These are phyloP conservation scores for Capronia americana DNA, from an alignment of 2,329 filamentous ascomycete genomes.

Conservation along the genomic window DNA sequence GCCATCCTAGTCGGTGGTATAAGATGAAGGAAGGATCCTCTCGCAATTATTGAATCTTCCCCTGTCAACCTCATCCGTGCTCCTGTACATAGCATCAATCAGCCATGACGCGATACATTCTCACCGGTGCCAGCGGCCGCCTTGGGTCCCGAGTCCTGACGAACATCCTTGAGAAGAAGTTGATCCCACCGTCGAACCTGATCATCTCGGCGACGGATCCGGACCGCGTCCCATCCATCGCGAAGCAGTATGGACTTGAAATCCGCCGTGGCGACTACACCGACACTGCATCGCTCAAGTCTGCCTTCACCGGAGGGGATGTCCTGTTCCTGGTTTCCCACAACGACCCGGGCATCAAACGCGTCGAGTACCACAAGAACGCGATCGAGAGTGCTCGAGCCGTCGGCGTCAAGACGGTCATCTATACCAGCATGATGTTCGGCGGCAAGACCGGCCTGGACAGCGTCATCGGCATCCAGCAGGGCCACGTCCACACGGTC, in stretches of 20 bases:
- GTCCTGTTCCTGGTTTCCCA: slow-evolving; percentile 16
- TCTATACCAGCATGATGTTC: slow-evolving; percentile 23
- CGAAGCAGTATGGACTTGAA: slow-evolving; percentile 5
- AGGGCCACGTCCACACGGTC: slow-evolving; percentile 9
- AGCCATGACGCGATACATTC: slow-evolving; percentile 10
- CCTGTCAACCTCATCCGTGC: not conserved
- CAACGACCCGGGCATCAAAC: slow-evolving; percentile 3
- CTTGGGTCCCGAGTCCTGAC: slow-evolving; percentile 9
- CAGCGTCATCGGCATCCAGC: slow-evolving; percentile 19
- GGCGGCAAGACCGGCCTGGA: slow-evolving; percentile 10
- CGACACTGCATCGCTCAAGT: not conserved
- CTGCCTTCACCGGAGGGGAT: slow-evolving; percentile 4
- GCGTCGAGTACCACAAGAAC: slow-evolving; percentile 15
- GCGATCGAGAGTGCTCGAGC: slow-evolving; percentile 8
- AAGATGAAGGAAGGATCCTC: not conserved
- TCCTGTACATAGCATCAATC: not conserved
- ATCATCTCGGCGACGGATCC: slow-evolving; percentile 14
- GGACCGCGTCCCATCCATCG: slow-evolving; percentile 6
- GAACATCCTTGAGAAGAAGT: slow-evolving; percentile 4
- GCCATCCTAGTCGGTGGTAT: not conserved
- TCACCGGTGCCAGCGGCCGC: slow-evolving; percentile 8
- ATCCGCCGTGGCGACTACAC: slow-evolving; percentile 7
- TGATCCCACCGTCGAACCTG: slow-evolving; percentile 2
- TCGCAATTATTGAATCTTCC: not conserved
- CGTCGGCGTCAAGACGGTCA: slow-evolving; percentile 2